Percentiles rank a stretch among this genome's conserved stretches.
phyloP scores from a whole-genome alignment of 768 basidiomycete species.

The Mycena galopus region DNA sequence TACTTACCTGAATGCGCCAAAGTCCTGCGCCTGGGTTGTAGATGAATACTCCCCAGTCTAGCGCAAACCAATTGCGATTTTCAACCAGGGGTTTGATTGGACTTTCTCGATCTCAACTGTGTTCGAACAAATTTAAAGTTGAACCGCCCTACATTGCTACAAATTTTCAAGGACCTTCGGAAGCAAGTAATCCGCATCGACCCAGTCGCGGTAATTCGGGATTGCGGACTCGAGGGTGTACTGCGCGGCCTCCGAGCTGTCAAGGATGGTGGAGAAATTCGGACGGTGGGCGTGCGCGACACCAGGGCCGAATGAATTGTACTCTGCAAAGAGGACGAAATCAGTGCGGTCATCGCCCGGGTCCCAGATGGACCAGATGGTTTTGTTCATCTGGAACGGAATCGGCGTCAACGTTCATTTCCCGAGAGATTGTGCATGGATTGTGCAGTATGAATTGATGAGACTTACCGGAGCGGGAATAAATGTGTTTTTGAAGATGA shows the following conservation, averaged over 20 bases:
- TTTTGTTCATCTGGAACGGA: conserved; percentile 33
- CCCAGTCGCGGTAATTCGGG: conserved; percentile 39
- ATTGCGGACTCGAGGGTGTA: conserved; percentile 34
- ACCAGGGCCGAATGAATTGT: conserved; percentile 39
- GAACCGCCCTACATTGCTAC: no score
- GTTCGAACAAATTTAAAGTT: no score
- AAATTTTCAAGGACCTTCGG: neutral
- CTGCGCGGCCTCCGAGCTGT: conserved; percentile 27
- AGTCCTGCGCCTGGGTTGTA: no score
- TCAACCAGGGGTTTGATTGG: no score
- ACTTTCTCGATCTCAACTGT: no score
- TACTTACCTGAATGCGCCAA: no score
- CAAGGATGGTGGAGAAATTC: conserved; percentile 39
- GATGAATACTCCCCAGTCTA: no score
- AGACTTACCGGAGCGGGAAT: conserved; percentile 34
- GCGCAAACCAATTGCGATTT: no score
- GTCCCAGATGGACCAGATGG: conserved; percentile 47
- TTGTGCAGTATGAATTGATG: no score
- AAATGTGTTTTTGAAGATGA: conserved; percentile 43
- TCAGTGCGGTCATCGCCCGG: conserved; percentile 40
- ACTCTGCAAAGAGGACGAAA: conserved; percentile 44
- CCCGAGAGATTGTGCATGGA: no score
- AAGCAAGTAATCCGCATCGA: conserved; percentile 36
- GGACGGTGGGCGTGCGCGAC: conserved; percentile 28
- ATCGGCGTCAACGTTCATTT: neutral